These are phyloP conservation scores for Eucalyptus paniculata DNA, from an alignment of 345 rosid species.

Conservation along the genomic window DNA sequence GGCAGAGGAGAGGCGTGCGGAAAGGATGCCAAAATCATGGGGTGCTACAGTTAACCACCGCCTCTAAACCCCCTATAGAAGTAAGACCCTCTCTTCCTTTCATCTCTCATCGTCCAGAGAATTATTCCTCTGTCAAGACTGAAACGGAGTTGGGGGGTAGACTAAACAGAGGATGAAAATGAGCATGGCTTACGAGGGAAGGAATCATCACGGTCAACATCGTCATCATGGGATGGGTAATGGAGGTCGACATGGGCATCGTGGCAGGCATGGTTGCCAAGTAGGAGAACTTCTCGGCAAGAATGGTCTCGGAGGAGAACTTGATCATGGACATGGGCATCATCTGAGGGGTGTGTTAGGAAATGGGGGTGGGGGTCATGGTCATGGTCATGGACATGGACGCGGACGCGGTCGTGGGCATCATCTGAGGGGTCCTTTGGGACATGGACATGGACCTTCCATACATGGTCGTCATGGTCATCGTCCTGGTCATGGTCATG, in stretches of 20 bases:
- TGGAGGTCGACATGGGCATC: neutral
- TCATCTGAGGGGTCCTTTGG: neutral
- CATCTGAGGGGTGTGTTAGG: neutral
- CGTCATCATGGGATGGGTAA: neutral
- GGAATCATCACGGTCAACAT: neutral
- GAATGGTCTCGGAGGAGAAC: neutral
- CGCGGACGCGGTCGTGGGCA: neutral
- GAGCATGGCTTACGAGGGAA: neutral
- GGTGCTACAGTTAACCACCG: neutral
- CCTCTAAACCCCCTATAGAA: neutral
- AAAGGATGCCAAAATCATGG: neutral
- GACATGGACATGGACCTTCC: neutral
- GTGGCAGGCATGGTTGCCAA: neutral
- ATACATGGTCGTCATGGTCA: neutral
- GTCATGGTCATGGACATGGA: neutral
- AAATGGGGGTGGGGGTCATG: neutral
- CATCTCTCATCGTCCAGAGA: neutral
- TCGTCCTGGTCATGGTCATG: neutral
- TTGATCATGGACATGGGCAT: neutral
- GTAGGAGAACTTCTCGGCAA: neutral
- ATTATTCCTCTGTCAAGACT: neutral
- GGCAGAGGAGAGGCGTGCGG: neutral
- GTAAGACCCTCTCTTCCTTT: neutral
- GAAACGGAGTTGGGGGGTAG: neutral
- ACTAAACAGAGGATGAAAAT: neutral